Percentiles rank a stretch among this genome's conserved stretches.
Conservation (phyloP, 208 protist genomes). For the Tritrichomonas musculus region DNA sequence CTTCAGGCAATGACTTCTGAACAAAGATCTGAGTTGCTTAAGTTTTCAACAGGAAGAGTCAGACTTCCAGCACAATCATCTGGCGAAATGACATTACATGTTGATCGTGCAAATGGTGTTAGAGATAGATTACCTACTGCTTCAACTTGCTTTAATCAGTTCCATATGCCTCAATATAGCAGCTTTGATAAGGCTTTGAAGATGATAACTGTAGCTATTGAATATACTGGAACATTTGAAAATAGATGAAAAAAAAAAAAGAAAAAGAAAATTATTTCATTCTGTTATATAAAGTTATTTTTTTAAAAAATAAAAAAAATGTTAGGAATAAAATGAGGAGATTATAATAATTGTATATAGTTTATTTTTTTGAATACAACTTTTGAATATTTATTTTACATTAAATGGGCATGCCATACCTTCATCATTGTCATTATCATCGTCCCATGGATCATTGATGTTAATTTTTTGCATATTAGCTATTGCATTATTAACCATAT, state of each 20-base stretch:
- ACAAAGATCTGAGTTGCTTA: not conserved
- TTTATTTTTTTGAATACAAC: not conserved
- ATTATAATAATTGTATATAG: not conserved
- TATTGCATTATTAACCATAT: not conserved
- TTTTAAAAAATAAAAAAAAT: too few species aligned
- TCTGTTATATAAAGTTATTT: too few species aligned
- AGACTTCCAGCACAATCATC: not conserved
- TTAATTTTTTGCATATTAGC: not conserved
- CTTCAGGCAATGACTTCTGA: not conserved
- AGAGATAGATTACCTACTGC: not conserved
- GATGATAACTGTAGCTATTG: not conserved
- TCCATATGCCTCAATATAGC: not conserved
- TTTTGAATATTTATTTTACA: not conserved
- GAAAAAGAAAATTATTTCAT: too few species aligned
- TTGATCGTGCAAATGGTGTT: not conserved
- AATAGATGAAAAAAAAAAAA: not conserved
- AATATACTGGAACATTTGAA: not conserved
- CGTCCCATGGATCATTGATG: conserved; percentile 28
- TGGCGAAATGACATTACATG: not conserved
- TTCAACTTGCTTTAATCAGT: not conserved
- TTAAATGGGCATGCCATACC: not conserved
- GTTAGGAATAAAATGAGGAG: not conserved
- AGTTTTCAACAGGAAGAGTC: not conserved
- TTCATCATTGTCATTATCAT: not conserved
- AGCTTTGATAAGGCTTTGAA: not conserved